Base-by-base conservation (phyloP, 495 filamentous ascomycete species). In the Aspergillus affinis region DNA sequence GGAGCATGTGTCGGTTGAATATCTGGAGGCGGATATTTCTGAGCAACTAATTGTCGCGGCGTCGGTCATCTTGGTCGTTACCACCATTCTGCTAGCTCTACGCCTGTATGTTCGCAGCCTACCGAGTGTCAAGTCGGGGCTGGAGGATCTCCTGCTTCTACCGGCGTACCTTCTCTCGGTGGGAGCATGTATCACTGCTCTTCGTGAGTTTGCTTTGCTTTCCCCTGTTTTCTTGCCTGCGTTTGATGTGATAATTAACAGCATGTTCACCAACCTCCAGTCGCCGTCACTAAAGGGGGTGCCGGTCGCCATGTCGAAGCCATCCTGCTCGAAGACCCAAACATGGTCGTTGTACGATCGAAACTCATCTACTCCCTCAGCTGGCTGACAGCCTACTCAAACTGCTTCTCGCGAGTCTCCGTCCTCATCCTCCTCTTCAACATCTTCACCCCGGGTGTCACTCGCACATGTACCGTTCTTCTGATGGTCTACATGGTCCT, bases 51-150 rank as follows among this genome's bases (percentile, higher is more conserved):
- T 19, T 21, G 50, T 23, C 50, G 50, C 50, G 20, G 32, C 50
- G 23, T 29, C 50, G 17, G 50, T 52, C 23, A 52, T 52, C 7
- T 15, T 52, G 13, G 20, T 52, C 13, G 15, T 30, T 10, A 52
- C 50, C 21, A 52, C 50, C 6, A 52, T 21, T 29, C 50, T 52
- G 27, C 50, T 52, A 7, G 50, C 50, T 17, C 50, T 52, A 17
- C 50, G 50, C 9, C 2, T 52, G 4, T 52, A 52, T 29, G 50
- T 19, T 17, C 50, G 50, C 7, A 52, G 50, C 10, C 50, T 52
- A 1, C 26, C 50, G 5, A 26, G 21, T 52, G 50, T 52, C 6
- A 36, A 36, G 32, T 36, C 32, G 32, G 32, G 32, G 10, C 32
- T 36, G 7, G 32, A 36, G 32, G 32, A 36, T 12, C 12, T 36